Evolutionary conservation across 2,329 filamentous ascomycete genomes (phyloP).

Genomic region (Fusarium oxysporum): DNA sequence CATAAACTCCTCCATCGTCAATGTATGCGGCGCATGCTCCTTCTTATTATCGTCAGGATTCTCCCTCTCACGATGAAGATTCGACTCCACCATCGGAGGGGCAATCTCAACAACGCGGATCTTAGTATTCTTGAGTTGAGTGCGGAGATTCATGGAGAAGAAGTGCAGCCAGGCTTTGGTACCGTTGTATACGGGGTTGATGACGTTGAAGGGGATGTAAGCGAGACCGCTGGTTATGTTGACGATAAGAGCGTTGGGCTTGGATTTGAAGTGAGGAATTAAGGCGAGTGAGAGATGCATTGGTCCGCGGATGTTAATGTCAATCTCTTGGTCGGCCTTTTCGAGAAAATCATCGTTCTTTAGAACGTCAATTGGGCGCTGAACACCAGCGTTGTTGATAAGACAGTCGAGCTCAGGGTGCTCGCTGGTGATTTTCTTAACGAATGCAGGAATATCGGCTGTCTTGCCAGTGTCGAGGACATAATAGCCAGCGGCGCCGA

Average conservation of each 20-base stretch:
- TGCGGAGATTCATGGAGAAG: slow-evolving; percentile 65
- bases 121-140: slow-evolving; percentile 57
- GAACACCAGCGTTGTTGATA: slow-evolving; percentile 70
- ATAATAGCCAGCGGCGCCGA: slow-evolving; percentile 63
- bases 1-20: slow-evolving; percentile 67
- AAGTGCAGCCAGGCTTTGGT: slow-evolving; percentile 70
- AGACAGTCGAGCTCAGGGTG: slow-evolving; percentile 66
- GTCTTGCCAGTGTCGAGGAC: slow-evolving; percentile 62
- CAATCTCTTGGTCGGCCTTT: slow-evolving; percentile 67
- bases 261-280: slow-evolving; percentile 61
- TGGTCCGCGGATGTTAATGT: slow-evolving; percentile 68
- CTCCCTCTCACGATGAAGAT: slow-evolving; percentile 65
- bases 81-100: slow-evolving; percentile 65
- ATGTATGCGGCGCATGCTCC: slow-evolving; percentile 55
- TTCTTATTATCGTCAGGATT: slow-evolving; percentile 71
- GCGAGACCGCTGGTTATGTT: slow-evolving; percentile 67
- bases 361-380: slow-evolving; percentile 62
- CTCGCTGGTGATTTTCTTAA: slow-evolving; percentile 57
- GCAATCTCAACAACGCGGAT: slow-evolving; percentile 66
- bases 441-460: slow-evolving; percentile 56
- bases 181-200: slow-evolving; percentile 70
- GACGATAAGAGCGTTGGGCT: slow-evolving; percentile 58
- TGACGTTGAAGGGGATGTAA: slow-evolving; percentile 62
- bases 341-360: slow-evolving; percentile 57
- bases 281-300: slow-evolving; percentile 65